These are phyloP conservation scores for Setomelanomma holmii DNA, from an alignment of 2,329 filamentous ascomycete species.

Conservation along the genomic window DNA sequence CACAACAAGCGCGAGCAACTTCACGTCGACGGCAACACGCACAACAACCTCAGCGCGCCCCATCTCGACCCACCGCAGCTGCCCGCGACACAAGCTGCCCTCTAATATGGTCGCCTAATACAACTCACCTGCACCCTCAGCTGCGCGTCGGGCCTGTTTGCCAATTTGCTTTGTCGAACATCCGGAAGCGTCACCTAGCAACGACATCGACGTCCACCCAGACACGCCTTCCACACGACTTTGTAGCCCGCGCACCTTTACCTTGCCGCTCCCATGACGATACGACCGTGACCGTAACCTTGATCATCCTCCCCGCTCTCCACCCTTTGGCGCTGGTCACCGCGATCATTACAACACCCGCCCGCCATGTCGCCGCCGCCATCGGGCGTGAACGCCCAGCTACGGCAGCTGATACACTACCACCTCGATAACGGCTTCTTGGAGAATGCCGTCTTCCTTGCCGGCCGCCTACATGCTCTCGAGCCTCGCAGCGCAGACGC, in stretches of 20 bases:
- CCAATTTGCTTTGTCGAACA: conserved; percentile 50
- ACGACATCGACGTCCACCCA: conserved; percentile 30
- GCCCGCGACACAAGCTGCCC: conserved; percentile 10
- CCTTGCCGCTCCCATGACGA: conserved; percentile 37
- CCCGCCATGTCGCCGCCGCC: conserved; percentile 64
- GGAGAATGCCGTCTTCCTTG: conserved; percentile 92
- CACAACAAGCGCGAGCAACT: conserved; percentile 36
- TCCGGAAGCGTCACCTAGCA: conserved; percentile 43
- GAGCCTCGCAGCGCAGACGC: conserved; percentile 83
- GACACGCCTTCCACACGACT: conserved; percentile 16
- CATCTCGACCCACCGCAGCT: conserved; percentile 14
- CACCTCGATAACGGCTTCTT: conserved; percentile 88
- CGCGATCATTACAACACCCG: conserved; percentile 16
- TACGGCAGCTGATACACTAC: conserved; percentile 72
- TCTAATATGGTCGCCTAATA: conserved; percentile 20
- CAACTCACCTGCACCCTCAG: conserved; percentile 14
- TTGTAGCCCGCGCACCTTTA: conserved; percentile 3
- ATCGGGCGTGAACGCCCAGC: conserved; percentile 64
- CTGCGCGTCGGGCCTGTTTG: conserved; percentile 32
- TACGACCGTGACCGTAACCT: conserved; percentile 16
- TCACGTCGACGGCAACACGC: conserved; percentile 15
- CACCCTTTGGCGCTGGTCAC: conserved; percentile 11
- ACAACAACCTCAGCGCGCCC: conserved; percentile 15
- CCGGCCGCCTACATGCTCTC: conserved; percentile 83
- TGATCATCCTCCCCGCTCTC: conserved; percentile 10